Evolutionary conservation across 257 asterid species (phyloP).

Genomic region (Solanum ossicruentum): DNA sequence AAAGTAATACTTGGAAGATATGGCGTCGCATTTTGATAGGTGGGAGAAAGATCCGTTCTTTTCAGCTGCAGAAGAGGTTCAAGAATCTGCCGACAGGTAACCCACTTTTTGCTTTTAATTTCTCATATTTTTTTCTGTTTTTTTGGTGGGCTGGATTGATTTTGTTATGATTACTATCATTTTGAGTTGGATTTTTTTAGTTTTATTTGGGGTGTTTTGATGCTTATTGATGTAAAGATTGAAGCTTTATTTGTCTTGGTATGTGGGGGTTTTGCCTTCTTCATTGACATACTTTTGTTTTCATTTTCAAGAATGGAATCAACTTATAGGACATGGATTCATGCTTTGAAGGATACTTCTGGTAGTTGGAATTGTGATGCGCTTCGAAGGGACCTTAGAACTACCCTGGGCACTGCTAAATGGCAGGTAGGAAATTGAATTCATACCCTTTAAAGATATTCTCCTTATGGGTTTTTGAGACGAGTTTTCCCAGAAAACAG

Average conservation of each 20-base stretch:
- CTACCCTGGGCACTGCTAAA: constrained; percentile 79
- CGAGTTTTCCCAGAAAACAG: too few relatives aligned
- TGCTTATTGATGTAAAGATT: background rate
- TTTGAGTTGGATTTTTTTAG: background rate
- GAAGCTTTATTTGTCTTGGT: background rate
- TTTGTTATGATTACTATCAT: background rate
- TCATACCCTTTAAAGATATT: too few relatives aligned
- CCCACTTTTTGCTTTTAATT: background rate
- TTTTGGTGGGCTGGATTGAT: background rate
- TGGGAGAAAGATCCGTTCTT: constrained; percentile 97
- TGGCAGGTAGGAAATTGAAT: constrained; percentile 59
- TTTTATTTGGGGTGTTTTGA: background rate
- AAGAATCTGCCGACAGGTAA: constrained; percentile 90
- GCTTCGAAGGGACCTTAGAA: constrained; percentile 63
- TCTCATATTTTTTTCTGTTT: background rate
- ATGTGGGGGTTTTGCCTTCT: background rate
- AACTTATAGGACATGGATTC: constrained; percentile 78
- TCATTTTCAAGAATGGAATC: constrained; percentile 74
- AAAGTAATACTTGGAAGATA: background rate
- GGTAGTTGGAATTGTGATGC: constrained; percentile 63
- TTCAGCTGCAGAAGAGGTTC: constrained; percentile 93
- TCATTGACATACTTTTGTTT: background rate
- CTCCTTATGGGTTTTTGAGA: too few relatives aligned
- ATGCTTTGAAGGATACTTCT: constrained; percentile 44
- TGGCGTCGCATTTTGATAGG: constrained; percentile 68